Conservation (phyloP, 306 rosid species). For the Casuarina glauca region DNA sequence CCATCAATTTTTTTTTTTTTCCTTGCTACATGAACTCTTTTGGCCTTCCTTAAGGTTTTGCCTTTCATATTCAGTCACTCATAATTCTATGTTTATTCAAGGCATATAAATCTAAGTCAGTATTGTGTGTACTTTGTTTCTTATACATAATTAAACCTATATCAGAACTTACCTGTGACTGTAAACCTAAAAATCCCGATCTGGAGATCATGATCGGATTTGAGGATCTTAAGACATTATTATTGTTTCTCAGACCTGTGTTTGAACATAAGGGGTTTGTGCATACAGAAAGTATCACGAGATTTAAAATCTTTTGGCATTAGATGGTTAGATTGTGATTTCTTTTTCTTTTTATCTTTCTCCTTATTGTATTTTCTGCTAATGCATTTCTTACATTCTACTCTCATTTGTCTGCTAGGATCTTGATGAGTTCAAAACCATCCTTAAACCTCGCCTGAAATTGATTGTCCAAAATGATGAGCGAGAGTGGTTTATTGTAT, state of each 20-base stretch:
- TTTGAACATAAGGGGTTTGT: background rate
- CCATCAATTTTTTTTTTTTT: background rate
- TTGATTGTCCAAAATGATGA: constrained; percentile 97
- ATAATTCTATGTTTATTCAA: background rate
- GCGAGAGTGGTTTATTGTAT: constrained; percentile 96
- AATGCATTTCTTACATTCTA: constrained; percentile 21
- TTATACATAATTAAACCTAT: background rate
- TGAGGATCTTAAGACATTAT: background rate
- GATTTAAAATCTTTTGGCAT: too few species aligned
- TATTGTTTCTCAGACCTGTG: background rate
- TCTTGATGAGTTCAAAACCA: constrained; percentile 95
- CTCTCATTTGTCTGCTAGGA: constrained; percentile 55
- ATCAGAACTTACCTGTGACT: background rate
- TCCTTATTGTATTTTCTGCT: constrained; percentile 21
- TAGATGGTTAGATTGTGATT: background rate
- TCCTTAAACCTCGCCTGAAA: constrained; percentile 96
- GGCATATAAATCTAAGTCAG: background rate
- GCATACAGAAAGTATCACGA: background rate
- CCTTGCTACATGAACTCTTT: background rate
- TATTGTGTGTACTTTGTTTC: background rate
- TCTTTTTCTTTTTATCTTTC: constrained; percentile 13
- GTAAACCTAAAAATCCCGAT: background rate
- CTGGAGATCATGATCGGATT: background rate
- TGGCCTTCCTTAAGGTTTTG: background rate
- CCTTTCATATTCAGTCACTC: background rate